Base-by-base conservation (phyloP, 1,139 yeast species). In the Trichomonascaceae sp. region DNA sequence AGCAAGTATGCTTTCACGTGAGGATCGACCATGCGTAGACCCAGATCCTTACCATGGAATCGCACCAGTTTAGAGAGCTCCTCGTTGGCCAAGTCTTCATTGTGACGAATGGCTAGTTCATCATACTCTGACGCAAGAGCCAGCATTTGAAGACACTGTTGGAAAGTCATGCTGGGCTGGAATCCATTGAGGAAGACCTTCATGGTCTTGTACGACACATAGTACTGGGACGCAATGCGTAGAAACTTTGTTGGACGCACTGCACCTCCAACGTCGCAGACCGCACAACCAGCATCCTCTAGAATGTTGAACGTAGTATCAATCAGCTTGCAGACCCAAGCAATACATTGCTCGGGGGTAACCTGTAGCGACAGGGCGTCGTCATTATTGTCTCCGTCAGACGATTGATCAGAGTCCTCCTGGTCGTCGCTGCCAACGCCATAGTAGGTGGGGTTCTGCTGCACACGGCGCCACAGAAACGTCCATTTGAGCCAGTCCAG, bases 401-500 rank as follows among this genome's bases (percentile, higher is more conserved):
- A 6, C 11, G 6, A 11, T 11, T 11, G 9, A 5, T 36, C 39
- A 11, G 34, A 41, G n/a, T 43, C 45, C 2, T 38, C 38, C 3
- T 29, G 15, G 22, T 32, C 41, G 13, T 38, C 39, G 11, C 89
- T 93, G 42, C 77, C 87, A 44, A 87, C 76, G 1, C 93, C 93
- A 50, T 92, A 92, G 51, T 79, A 92, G 0, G 96, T 81, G 1
- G 98, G 98, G 54, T 92, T 92, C 50, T 85, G 87, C 50, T 87
- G 94, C 2, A 93, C 89, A 48, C 99, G 70, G 49, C 98, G 70
- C 57, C 77, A 92, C 44, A 92, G 63, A 55, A 89, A 92, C 0
- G 99, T 92, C 92, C 97, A 87, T 0, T 93, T 80, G 46, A 92
- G 62, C 52, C 89, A 92, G 42, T 87, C 93, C 67, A 89, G 64